A percentile compares a stretch with the other conserved stretches of the same genome.
Evolutionary conservation across 805 yeast species (phyloP).

Genomic region (Pichia phayaonensis): DNA sequence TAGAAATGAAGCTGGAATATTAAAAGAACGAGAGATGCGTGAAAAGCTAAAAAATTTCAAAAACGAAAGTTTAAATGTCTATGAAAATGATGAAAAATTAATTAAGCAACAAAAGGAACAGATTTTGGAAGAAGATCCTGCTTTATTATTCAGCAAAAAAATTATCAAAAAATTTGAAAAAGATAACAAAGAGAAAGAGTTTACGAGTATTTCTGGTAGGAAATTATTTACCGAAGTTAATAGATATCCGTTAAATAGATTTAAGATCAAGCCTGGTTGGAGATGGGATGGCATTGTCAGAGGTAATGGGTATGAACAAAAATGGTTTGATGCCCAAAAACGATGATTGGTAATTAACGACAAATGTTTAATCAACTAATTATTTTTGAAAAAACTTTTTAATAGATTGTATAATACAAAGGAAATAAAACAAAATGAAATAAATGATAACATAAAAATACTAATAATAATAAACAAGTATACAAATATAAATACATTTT

Average conservation of each 20-base stretch:
- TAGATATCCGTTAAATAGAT: slow-evolving; percentile 57
- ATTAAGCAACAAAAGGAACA: slow-evolving; percentile 28
- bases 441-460: too few species aligned
- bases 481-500: too few species aligned
- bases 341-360: background rate
- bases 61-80: slow-evolving; percentile 22
- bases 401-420: background rate
- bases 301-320: slow-evolving; percentile 76
- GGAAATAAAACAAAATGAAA: background rate
- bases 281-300: slow-evolving; percentile 93
- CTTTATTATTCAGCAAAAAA: slow-evolving; percentile 36
- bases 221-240: slow-evolving; percentile 43
- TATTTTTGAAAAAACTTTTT: background rate
- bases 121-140: slow-evolving; percentile 57
- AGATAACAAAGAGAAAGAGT: slow-evolving; percentile 4
- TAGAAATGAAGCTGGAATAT: slow-evolving; percentile 33
- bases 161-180: slow-evolving; percentile 14
- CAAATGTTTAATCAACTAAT: background rate
- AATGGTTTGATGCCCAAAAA: slow-evolving; percentile 36
- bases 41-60: slow-evolving; percentile 23
- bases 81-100: slow-evolving; percentile 33
- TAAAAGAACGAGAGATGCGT: slow-evolving; percentile 31
- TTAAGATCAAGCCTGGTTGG: slow-evolving; percentile 67
- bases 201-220: slow-evolving; percentile 37
- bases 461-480: background rate